Conservation (phyloP, 345 rosid genomes). For the Gossypium rotundifolium region DNA sequence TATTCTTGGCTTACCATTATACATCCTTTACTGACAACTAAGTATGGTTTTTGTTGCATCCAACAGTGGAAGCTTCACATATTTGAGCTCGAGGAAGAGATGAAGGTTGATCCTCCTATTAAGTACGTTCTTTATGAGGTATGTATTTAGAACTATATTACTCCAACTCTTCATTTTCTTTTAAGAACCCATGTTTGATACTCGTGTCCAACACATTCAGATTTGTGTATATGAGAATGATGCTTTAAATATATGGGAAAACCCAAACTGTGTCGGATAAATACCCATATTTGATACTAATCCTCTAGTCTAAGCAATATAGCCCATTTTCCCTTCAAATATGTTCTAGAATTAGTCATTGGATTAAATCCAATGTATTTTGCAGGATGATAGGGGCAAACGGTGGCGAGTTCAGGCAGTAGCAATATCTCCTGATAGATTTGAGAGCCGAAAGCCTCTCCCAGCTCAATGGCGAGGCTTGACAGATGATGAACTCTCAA, state of each 20-base stretch:
- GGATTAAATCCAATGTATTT: neutral
- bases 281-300: neutral
- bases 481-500: conserved; percentile 70
- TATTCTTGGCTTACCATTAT: neutral
- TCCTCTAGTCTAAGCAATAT: neutral
- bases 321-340: neutral
- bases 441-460: conserved; percentile 83
- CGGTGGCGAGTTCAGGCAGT: conserved; percentile 88
- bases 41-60: conserved; percentile 7
- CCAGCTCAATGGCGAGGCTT: conserved; percentile 85
- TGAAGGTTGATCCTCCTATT: conserved; percentile 69
- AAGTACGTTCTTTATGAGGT: conserved; percentile 85
- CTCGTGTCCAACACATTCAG: neutral
- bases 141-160: conserved; percentile 2
- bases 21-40: neutral
- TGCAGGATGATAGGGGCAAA: conserved; percentile 80
- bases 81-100: conserved; percentile 87
- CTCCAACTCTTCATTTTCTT: neutral
- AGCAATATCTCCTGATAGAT: conserved; percentile 75
- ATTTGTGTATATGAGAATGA: too few relatives aligned
- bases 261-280: neutral
- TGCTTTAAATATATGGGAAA: too few relatives aligned
- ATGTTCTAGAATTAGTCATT: too few relatives aligned
- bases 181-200: neutral
- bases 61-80: conserved; percentile 93